Evolutionary conservation across 495 filamentous ascomycete genomes (phyloP), one percentile per base, ranked within the genome.

Genomic region (Penicillium ochrochloron): DNA sequence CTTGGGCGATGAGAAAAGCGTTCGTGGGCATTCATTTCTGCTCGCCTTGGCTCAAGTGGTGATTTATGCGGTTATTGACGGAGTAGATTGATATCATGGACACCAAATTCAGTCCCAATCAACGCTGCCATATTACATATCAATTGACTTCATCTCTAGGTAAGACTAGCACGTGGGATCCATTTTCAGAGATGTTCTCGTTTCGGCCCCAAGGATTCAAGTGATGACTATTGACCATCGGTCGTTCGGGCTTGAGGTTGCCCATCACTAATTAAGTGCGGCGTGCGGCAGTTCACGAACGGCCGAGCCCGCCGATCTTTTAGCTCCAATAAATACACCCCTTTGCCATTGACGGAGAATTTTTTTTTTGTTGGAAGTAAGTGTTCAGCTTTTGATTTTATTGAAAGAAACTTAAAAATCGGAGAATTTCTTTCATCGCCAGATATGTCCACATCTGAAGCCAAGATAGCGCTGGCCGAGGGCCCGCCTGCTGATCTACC

Each of bases 281-380:
- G 33, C 33, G 29, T n/a, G 17, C 57, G 57, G 57, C 27, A 5
- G 29, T 50, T 59, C 57, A 35, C 23, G 57, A 59, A 59, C 17
- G 15, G 29, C 57, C 57, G 57, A 39, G 15, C 42, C 29, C n/a
- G 15, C 5, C 17, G 8, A 23, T 33, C 39, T 50, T 42, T 50
- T 8, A 5, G 25, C 1, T 9, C 27, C 25, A 59, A 33, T 59
- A 48, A 59, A 33, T 33, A 50, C 27, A 59, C 5, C 19, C 11
- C 19, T 1, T 12, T 48, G 19, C 44, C 19, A 48, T 11, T 25
- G 19, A 11, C 19, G 19, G 42, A 11, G 19, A 46, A 25, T 48
- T 21, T 14, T 11, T 2, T 2, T 48, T 21, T 25, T 25, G 5
- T 10, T 11, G 14, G 44, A 12, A 23, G 12, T 10, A 48, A 12